Evolutionary conservation across 441 rosid species (phyloP).

Genomic region (Erodium texanum): DNA sequence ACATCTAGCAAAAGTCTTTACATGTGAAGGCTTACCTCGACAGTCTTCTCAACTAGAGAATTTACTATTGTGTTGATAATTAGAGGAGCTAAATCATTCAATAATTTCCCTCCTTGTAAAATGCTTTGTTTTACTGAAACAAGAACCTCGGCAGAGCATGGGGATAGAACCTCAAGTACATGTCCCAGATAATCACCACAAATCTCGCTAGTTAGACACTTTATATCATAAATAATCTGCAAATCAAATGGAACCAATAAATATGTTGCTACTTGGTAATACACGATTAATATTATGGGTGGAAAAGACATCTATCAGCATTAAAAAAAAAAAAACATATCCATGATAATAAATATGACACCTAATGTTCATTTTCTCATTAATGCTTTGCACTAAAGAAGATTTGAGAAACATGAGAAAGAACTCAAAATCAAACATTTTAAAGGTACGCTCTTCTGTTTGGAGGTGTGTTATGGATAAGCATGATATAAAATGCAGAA

Average conservation of each 20-base stretch:
- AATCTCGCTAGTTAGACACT: constrained; percentile 51
- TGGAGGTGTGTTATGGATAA: neutral
- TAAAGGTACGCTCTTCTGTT: neutral
- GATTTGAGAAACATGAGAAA: neutral
- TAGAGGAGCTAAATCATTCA: constrained; percentile 48
- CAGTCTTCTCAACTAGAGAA: constrained; percentile 71
- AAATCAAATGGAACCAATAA: constrained; percentile 26
- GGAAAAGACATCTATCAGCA: neutral
- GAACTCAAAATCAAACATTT: neutral
- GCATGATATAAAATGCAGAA: neutral
- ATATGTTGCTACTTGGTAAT: constrained; percentile 11
- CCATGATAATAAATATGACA: too few relatives aligned
- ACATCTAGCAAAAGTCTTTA: neutral
- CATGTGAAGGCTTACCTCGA: constrained; percentile 51
- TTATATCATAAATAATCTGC: constrained; percentile 86
- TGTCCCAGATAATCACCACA: constrained; percentile 56
- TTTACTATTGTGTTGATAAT: constrained; percentile 48
- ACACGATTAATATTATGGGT: neutral
- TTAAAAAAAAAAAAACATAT: neutral
- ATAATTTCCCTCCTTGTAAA: constrained; percentile 51
- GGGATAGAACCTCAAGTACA: constrained; percentile 51
- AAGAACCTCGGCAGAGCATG: constrained; percentile 57
- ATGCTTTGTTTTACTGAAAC: constrained; percentile 74
- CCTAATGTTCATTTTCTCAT: neutral
- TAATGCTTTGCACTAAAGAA: neutral